phyloP scores from a whole-genome alignment of 2,329 filamentous ascomycete genomes.

The Ploettnerulaceae sp. region DNA sequence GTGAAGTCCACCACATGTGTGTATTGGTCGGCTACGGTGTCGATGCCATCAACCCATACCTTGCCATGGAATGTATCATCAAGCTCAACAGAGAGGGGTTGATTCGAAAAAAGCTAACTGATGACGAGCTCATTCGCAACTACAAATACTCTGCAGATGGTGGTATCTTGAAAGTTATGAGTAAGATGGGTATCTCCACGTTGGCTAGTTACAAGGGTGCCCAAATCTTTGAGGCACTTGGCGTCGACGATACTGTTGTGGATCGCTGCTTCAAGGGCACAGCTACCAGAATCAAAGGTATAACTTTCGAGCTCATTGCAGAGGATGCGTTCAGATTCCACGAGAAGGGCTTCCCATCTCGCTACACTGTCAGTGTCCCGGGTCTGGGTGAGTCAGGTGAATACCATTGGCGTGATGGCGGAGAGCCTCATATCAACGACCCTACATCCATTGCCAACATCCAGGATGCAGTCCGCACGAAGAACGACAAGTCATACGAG shows the following conservation, averaged over 20 bases:
- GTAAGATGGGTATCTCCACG: conserved; percentile 98
- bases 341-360: conserved; percentile 84
- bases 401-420: conserved; percentile 97
- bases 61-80: conserved; percentile 92
- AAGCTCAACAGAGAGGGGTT: conserved; percentile 93
- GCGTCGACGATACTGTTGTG: conserved; percentile 85
- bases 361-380: conserved; percentile 68
- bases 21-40: conserved; percentile 94
- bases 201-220: conserved; percentile 95
- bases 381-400: conserved; percentile 90
- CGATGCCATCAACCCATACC: conserved; percentile 90
- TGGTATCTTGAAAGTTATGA: conserved; percentile 98
- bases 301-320: conserved; percentile 89
- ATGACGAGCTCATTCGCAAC: conserved; percentile 83
- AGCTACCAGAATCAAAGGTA: conserved; percentile 87
- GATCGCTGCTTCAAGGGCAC: conserved; percentile 94
- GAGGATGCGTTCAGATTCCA: conserved; percentile 94
- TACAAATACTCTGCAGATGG: conserved; percentile 97
- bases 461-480: conserved; percentile 90
- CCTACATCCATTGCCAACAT: conserved; percentile 93
- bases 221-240: conserved; percentile 94
- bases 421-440: conserved; percentile 92
- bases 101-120: conserved; percentile 81
- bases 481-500: conserved; percentile 98
- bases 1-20: conserved; percentile 98